A percentile compares a stretch with the other conserved stretches of the same genome.
phyloP scores from a whole-genome alignment of 1,284 basidiomycete genomes.

The Coniferiporia weirii region DNA sequence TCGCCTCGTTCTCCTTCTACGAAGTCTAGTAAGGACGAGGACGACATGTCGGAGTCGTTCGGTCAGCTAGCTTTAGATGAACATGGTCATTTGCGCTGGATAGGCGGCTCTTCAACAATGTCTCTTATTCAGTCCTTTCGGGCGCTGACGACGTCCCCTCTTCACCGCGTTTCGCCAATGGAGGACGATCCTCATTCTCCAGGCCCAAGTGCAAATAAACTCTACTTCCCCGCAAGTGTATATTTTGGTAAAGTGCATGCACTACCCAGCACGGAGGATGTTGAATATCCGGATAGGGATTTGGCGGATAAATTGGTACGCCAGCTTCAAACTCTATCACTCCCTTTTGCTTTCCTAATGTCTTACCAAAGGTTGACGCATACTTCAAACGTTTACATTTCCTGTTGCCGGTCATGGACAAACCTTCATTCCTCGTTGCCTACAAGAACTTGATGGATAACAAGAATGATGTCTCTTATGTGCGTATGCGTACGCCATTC shows the following conservation, averaged over 20 bases:
- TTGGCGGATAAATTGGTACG: constrained; percentile 76
- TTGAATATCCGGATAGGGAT: constrained; percentile 79
- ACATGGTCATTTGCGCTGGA: constrained; percentile 88
- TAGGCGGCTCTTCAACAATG: constrained; percentile 87
- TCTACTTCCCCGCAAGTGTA: constrained; percentile 85
- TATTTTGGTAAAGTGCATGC: constrained; percentile 84
- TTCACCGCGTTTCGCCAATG: constrained; percentile 75
- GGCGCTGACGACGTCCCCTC: constrained; percentile 63
- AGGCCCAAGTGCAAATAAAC: constrained; percentile 70
- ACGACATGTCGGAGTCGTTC: constrained; percentile 73
- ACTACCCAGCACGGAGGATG: constrained; percentile 78
- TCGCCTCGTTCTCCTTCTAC: constrained; percentile 14
- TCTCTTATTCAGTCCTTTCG: constrained; percentile 86
- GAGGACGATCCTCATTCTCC: constrained; percentile 74
- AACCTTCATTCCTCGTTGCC: constrained; percentile 68
- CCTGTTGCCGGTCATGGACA: constrained; percentile 79
- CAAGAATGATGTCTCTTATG: constrained; percentile 44
- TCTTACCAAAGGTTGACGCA: constrained; percentile 58
- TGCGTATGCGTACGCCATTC: constrained; percentile 64
- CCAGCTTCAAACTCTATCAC: constrained; percentile 8
- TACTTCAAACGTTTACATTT: constrained; percentile 85
- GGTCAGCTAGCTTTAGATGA: constrained; percentile 85
- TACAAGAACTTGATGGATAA: constrained; percentile 74
- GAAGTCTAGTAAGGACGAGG: constrained; percentile 50
- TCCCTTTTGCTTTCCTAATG: constrained; percentile 17